Conservation (phyloP, 345 rosid species). For the Theobroma cacao region DNA sequence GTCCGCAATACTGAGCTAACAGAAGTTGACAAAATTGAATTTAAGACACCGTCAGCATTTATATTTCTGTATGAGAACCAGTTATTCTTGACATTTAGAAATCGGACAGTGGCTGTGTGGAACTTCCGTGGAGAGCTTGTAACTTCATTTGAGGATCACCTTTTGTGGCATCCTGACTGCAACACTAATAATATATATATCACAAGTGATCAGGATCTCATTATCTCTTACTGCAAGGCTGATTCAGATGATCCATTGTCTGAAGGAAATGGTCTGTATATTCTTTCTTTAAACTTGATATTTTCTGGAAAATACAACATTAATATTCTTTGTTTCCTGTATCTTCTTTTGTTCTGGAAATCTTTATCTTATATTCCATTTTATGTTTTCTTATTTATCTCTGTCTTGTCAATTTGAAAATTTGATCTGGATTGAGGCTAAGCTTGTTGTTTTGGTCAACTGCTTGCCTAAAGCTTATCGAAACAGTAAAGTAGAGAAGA, state of each 20-base stretch:
- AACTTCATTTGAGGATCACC: conserved; percentile 97
- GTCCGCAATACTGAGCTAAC: conserved; percentile 76
- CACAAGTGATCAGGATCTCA: conserved; percentile 97
- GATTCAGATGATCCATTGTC: conserved; percentile 87
- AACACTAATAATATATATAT: conserved; percentile 95
- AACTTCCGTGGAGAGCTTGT: conserved; percentile 96
- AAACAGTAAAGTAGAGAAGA: background rate
- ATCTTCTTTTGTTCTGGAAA: background rate
- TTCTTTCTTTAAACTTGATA: conserved; percentile 2
- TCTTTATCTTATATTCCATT: background rate
- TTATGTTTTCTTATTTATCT: background rate
- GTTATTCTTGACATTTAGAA: conserved; percentile 88
- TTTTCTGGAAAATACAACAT: background rate
- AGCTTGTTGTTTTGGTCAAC: background rate
- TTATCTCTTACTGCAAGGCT: conserved; percentile 96
- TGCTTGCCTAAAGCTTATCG: background rate
- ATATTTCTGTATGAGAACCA: conserved; percentile 94
- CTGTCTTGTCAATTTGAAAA: background rate
- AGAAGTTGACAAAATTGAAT: conserved; percentile 77
- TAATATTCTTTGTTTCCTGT: background rate
- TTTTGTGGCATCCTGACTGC: conserved; percentile 95
- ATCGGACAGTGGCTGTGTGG: conserved; percentile 87
- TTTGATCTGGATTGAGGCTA: background rate
- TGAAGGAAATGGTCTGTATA: conserved; percentile 67
- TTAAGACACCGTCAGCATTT: conserved; percentile 96